Percentiles rank a stretch among this genome's conserved stretches.
Evolutionary conservation across 768 basidiomycete genomes (phyloP).

Genomic region (Amanita inopinata): DNA sequence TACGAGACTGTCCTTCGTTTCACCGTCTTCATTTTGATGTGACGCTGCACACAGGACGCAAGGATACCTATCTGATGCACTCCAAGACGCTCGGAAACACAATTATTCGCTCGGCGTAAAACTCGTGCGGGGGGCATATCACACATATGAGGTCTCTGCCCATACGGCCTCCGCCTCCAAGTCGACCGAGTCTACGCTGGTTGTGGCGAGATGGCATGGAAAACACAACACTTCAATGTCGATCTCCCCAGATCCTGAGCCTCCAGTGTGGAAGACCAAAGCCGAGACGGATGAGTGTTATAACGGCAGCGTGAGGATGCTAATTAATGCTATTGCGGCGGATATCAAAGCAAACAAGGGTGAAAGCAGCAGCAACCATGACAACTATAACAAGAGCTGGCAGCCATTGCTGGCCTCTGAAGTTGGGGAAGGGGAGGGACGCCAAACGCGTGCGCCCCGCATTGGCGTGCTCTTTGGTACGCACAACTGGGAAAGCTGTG

Average conservation of each 20-base stretch:
- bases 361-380: neutral
- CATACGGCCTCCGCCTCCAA: conserved; percentile 23
- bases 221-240: conserved; percentile 23
- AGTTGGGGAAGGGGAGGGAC: neutral
- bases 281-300: conserved; percentile 67
- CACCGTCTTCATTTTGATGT: neutral
- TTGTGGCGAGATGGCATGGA: too few relatives aligned
- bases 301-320: conserved; percentile 45
- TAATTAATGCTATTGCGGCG: conserved; percentile 46
- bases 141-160: conserved; percentile 59
- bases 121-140: conserved; percentile 90
- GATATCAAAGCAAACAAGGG: conserved; percentile 21
- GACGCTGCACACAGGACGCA: conserved; percentile 48
- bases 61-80: conserved; percentile 51
- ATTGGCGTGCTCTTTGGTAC: conserved; percentile 79
- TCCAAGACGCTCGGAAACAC: conserved; percentile 54
- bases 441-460: conserved; percentile 7
- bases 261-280: conserved; percentile 66
- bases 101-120: conserved; percentile 81
- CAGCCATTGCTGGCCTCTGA: neutral
- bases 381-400: neutral
- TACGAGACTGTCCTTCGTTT: neutral
- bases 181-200: too few relatives aligned
- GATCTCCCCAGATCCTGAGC: conserved; percentile 45
- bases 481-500: conserved; percentile 69